Evolutionary conservation across 1,284 basidiomycete species (phyloP), one percentile per base, ranked within the genome.

Genomic region (Paramarasmius palmivorus): DNA sequence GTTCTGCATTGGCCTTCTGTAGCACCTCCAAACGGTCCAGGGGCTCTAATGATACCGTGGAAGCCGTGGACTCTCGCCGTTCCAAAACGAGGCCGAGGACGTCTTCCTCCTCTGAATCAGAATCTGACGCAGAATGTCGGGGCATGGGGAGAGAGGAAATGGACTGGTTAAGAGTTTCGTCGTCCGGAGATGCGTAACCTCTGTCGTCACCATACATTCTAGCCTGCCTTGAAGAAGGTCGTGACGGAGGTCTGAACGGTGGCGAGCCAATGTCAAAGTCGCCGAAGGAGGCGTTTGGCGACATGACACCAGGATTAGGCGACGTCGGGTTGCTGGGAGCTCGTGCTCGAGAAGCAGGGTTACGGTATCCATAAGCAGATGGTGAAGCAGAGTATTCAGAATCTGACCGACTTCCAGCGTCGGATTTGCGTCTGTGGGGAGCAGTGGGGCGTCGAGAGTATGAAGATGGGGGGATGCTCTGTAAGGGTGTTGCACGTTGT

Each of bases 1-100:
- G 71, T 29, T 95, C 92, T 1, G 73, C 69, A 59, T 93, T 93
- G n/a, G 81, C 74, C 58, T 83, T 81, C 65, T 87, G 81, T 52
- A 94, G 67, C 2, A 80, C 82, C 8, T 90, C 87, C 20, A 92
- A 64, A 41, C 83, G 77, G 41, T 92, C 90, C 37, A 81, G 63
- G 12, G 83, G 73, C 55, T 85, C 83, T 64, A 90, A 71, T 1
- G 86, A 88, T 4, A 78, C 75, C 0, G 78, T 83, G 12, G 86
- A 88, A 22, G 77, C 77, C 0, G 79, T 69, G 4, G 75, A 69
- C 36, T 77, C 29, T 32, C 29, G 76, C 5, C 85, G 79, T 58
- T 86, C 83, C 58, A 81, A 71, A 8, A 86, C 77, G 32, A 88
- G 73, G 1, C 81, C 82, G 15, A 81, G 66, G 10, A 74, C 73